A percentile compares a stretch with the other conserved stretches of the same genome.
phyloP scores from a whole-genome alignment of 1,139 yeast species.

The Wickerhamomyces sp. region DNA sequence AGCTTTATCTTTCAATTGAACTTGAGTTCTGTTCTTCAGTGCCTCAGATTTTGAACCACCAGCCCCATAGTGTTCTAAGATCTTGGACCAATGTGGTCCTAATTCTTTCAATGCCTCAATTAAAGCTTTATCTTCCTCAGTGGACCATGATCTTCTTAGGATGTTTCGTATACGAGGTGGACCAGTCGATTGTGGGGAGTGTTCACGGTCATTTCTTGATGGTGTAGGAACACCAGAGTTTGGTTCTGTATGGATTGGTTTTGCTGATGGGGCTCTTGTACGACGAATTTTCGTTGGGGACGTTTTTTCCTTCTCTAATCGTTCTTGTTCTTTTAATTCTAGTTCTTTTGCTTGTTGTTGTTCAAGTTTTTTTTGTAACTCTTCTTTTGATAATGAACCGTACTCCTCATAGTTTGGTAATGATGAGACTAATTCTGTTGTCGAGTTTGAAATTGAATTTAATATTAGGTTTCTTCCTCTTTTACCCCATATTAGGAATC shows the following conservation, averaged over 20 bases:
- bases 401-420: background rate
- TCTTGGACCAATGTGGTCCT: constrained; percentile 94
- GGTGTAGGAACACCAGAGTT: background rate
- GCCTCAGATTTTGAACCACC: constrained; percentile 86
- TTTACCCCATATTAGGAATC: constrained; percentile 67
- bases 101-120: constrained; percentile 70
- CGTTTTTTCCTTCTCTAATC: constrained; percentile 3
- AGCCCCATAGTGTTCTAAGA: constrained; percentile 81
- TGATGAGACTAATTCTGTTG: background rate
- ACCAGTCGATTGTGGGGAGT: constrained; percentile 2
- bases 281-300: background rate
- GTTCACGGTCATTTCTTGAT: background rate
- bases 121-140: constrained; percentile 83
- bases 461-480: constrained; percentile 34
- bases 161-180: constrained; percentile 21
- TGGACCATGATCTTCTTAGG: constrained; percentile 64
- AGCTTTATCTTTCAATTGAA: constrained; percentile 92
- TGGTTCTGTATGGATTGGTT: background rate
- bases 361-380: constrained; percentile 12
- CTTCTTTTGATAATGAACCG: constrained; percentile 16
- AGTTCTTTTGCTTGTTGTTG: constrained; percentile 8
- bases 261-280: background rate
- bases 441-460: constrained; percentile 1
- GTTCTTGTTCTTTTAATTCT: constrained; percentile 13
- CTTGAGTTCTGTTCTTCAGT: constrained; percentile 80